These are phyloP conservation scores for Fraxinus americana DNA, from an alignment of 257 asterid species.

Conservation along the genomic window DNA sequence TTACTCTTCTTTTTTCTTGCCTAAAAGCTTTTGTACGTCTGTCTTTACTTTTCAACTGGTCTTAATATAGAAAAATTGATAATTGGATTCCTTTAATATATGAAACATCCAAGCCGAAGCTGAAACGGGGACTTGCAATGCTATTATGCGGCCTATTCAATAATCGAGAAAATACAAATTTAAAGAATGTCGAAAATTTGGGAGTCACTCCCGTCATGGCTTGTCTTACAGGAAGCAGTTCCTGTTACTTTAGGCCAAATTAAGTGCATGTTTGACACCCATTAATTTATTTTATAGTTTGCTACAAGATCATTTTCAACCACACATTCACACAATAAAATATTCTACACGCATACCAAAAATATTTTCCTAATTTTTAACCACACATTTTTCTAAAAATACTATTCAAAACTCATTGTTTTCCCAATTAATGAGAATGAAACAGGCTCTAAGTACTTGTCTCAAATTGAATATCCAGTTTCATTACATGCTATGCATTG, in stretches of 20 bases:
- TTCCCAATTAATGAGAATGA: too few relatives aligned
- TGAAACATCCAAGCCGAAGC: not conserved
- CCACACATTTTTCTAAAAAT: too few relatives aligned
- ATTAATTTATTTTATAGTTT: too few relatives aligned
- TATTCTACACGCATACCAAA: too few relatives aligned
- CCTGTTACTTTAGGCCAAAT: not conserved
- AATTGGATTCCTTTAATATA: not conserved
- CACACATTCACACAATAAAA: too few relatives aligned
- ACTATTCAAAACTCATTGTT: too few relatives aligned
- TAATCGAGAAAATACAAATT: not conserved
- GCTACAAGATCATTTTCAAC: too few relatives aligned
- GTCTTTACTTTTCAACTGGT: not conserved
- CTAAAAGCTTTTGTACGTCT: not conserved
- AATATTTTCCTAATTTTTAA: too few relatives aligned
- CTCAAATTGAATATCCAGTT: not conserved
- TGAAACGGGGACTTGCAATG: not conserved
- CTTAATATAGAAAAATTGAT: not conserved
- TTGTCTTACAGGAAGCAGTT: not conserved
- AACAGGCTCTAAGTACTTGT: not conserved
- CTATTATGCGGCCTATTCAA: not conserved
- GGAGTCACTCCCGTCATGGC: not conserved
- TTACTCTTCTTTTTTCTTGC: not conserved
- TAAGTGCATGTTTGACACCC: not conserved
- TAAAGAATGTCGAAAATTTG: not conserved
- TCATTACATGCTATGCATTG: not conserved